Percentiles rank a stretch among this genome's conserved stretches.
Evolutionary conservation across 768 basidiomycete species (phyloP).

Genomic region (Baorangia bicolor): DNA sequence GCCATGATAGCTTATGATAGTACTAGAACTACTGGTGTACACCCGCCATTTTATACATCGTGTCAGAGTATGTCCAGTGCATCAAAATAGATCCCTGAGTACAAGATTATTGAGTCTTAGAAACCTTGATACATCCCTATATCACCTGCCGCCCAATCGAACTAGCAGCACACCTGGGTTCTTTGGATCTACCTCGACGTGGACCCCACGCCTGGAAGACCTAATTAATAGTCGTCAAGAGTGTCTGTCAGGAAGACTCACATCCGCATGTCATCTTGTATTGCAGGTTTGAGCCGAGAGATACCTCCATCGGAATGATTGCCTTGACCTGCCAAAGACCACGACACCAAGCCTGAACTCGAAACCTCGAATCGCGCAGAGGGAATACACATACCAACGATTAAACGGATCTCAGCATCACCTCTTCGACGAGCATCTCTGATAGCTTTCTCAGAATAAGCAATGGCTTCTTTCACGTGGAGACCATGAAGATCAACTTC

Average conservation of each 20-base stretch:
- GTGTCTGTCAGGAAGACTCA: slow-evolving; percentile 31
- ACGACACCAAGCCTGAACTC: neutral
- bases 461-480: slow-evolving; percentile 89
- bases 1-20: neutral
- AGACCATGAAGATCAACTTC: slow-evolving; percentile 91
- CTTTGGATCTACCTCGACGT: slow-evolving; percentile 70
- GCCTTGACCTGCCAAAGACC: slow-evolving; percentile 64
- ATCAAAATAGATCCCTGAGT: neutral
- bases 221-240: neutral
- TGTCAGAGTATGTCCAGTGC: no score
- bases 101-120: neutral
- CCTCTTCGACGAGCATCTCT: slow-evolving; percentile 59
- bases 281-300: slow-evolving; percentile 87
- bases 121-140: neutral
- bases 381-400: slow-evolving; percentile 64
- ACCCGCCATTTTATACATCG: neutral
- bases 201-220: slow-evolving; percentile 58
- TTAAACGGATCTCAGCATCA: slow-evolving; percentile 65
- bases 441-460: slow-evolving; percentile 68
- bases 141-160: slow-evolving; percentile 25
- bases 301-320: slow-evolving; percentile 75
- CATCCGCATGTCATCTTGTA: slow-evolving; percentile 79
- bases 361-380: neutral
- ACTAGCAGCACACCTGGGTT: slow-evolving; percentile 88
- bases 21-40: neutral